Percentiles rank a stretch among this genome's conserved stretches.
These are phyloP conservation scores for Crepidotus variabilis DNA, from an alignment of 768 basidiomycete genomes.

Conservation along the genomic window DNA sequence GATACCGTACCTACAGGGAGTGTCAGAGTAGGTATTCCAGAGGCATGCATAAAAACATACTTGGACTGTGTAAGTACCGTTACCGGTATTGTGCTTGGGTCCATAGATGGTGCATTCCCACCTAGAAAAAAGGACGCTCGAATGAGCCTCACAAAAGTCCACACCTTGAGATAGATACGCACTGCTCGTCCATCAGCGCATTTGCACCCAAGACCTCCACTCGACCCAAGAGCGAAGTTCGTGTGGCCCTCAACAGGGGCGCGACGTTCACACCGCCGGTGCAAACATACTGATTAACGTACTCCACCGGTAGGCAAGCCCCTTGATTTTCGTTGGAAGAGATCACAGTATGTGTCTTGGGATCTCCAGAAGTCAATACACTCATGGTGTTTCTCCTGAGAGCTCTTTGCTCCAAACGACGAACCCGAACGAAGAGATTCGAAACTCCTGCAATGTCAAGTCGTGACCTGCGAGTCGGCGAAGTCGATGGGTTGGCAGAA, in stretches of 20 bases:
- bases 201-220: constrained; percentile 50
- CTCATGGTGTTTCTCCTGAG: constrained; percentile 22
- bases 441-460: constrained; percentile 41
- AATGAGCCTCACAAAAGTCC: constrained; percentile 9
- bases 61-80: constrained; percentile 55
- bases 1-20: constrained; percentile 52
- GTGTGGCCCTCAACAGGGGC: constrained; percentile 53
- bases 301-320: constrained; percentile 24
- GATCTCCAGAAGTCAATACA: constrained; percentile 33
- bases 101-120: constrained; percentile 62
- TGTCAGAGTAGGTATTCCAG: constrained; percentile 1
- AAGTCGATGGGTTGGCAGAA: neutral
- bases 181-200: constrained; percentile 69
- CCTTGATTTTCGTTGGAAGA: constrained; percentile 13
- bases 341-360: constrained; percentile 35
- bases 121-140: constrained; percentile 27
- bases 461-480: constrained; percentile 12
- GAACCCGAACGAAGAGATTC: constrained; percentile 52
- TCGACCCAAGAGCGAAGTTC: constrained; percentile 45
- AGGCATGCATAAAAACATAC: constrained; percentile 32
- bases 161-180: constrained; percentile 24
- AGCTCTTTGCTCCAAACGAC: constrained; percentile 29
- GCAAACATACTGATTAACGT: constrained; percentile 50
- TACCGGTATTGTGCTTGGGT: constrained; percentile 39
- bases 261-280: constrained; percentile 57